Evolutionary conservation across 2,329 filamentous ascomycete genomes (phyloP).

Genomic region (Saccharata proteae): DNA sequence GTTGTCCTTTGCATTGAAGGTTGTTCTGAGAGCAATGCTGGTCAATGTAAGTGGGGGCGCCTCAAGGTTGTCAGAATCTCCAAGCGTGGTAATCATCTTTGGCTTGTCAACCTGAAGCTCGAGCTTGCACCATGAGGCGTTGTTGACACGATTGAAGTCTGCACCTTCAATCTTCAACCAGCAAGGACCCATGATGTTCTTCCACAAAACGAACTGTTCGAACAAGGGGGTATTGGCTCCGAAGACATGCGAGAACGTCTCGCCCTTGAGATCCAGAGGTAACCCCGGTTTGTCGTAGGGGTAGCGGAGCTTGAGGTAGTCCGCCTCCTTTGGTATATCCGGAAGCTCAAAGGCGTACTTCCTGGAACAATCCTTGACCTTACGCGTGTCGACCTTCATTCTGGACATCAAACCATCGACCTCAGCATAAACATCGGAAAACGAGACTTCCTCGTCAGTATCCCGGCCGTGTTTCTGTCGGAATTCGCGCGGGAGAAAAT

Average conservation of each 20-base stretch:
- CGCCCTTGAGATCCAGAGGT: slow-evolving; percentile 57
- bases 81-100: slow-evolving; percentile 58
- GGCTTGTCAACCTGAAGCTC: slow-evolving; percentile 76
- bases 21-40: slow-evolving; percentile 80
- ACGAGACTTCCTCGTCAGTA: slow-evolving; percentile 66
- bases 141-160: slow-evolving; percentile 73
- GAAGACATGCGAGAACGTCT: slow-evolving; percentile 91
- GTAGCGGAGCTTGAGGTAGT: slow-evolving; percentile 94
- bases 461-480: slow-evolving; percentile 49
- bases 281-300: slow-evolving; percentile 75
- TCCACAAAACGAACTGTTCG: slow-evolving; percentile 97
- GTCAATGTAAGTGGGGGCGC: slow-evolving; percentile 86
- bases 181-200: slow-evolving; percentile 97
- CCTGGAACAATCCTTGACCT: slow-evolving; percentile 77
- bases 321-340: slow-evolving; percentile 72
- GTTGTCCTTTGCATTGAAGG: slow-evolving; percentile 82
- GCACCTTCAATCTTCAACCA: slow-evolving; percentile 87
- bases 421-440: slow-evolving; percentile 83
- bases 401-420: slow-evolving; percentile 80
- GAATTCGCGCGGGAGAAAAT: slow-evolving; percentile 71
- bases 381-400: slow-evolving; percentile 77
- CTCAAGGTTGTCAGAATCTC: slow-evolving; percentile 69
- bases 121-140: slow-evolving; percentile 93
- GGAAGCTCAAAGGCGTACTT: slow-evolving; percentile 95
- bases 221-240: slow-evolving; percentile 89